These are phyloP conservation scores for Vanrija sp. DNA, from an alignment of 1,284 basidiomycete genomes.

Conservation along the genomic window DNA sequence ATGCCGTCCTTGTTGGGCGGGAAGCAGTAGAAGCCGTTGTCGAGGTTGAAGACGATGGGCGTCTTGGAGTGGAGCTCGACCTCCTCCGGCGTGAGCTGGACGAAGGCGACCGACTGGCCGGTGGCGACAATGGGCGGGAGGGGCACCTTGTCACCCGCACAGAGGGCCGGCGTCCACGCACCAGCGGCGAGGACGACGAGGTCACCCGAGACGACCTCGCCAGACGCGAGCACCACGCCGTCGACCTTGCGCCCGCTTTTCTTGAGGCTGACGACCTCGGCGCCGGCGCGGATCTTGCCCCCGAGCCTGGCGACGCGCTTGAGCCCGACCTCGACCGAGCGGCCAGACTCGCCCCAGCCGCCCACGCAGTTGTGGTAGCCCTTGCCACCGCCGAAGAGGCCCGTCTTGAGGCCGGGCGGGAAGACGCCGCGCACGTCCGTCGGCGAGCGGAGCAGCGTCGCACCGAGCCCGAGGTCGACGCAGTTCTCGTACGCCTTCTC, in stretches of 20 bases:
- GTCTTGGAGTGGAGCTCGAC: conserved; percentile 58
- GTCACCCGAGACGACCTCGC: conserved; percentile 49
- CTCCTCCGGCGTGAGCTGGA: conserved; percentile 70
- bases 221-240: conserved; percentile 65
- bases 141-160: conserved; percentile 51
- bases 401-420: conserved; percentile 18
- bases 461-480: conserved; percentile 26
- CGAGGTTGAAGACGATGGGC: conserved; percentile 58
- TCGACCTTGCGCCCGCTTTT: conserved; percentile 50
- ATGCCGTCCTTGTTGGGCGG: conserved; percentile 49
- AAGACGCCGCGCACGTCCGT: conserved; percentile 24
- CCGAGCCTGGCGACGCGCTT: conserved; percentile 59
- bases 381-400: conserved; percentile 45
- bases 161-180: conserved; percentile 66
- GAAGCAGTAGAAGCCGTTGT: conserved; percentile 51
- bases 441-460: conserved; percentile 16
- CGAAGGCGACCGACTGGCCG: conserved; percentile 65
- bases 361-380: conserved; percentile 69
- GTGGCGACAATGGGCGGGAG: conserved; percentile 41
- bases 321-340: conserved; percentile 61
- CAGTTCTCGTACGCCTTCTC: conserved; percentile 35
- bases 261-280: conserved; percentile 54
- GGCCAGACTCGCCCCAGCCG: conserved; percentile 79
- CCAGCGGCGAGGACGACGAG: conserved; percentile 44
- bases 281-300: conserved; percentile 59